These are phyloP conservation scores for Neoboletus magnificus DNA, from an alignment of 768 basidiomycete genomes.

Conservation along the genomic window DNA sequence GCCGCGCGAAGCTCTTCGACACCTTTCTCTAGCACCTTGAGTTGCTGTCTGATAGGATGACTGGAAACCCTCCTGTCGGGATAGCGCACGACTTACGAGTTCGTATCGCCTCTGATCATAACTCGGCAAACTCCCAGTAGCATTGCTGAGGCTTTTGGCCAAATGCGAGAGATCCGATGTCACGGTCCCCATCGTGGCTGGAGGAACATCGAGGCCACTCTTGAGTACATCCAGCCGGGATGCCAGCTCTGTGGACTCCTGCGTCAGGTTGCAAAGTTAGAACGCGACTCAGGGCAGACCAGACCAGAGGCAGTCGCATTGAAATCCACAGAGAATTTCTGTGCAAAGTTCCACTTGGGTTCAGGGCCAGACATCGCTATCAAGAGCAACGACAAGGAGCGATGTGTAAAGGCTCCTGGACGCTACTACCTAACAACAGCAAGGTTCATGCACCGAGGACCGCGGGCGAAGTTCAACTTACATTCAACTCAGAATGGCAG, in stretches of 20 bases:
- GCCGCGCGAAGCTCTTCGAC: slow-evolving; percentile 50
- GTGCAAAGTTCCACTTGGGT: slow-evolving; percentile 29
- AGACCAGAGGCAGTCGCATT: slow-evolving; percentile 25
- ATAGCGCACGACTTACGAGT: slow-evolving; percentile 42
- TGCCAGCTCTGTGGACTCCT: slow-evolving; percentile 42
- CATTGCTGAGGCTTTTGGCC: slow-evolving; percentile 60
- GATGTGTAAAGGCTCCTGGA: background rate
- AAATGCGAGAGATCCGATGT: slow-evolving; percentile 53
- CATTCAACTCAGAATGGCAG: background rate
- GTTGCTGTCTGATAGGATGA: slow-evolving; percentile 47
- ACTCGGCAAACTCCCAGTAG: slow-evolving; percentile 58
- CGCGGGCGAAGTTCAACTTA: too few relatives aligned
- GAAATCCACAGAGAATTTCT: slow-evolving; percentile 27
- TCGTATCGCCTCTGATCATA: slow-evolving; percentile 77
- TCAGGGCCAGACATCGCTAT: slow-evolving; percentile 19
- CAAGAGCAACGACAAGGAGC: background rate
- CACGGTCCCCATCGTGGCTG: slow-evolving; percentile 42
- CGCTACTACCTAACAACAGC: background rate
- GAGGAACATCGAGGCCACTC: slow-evolving; percentile 21
- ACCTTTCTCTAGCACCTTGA: slow-evolving; percentile 56
- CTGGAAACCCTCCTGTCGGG: background rate
- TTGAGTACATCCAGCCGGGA: slow-evolving; percentile 44
- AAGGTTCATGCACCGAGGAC: background rate
- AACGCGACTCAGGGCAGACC: background rate
- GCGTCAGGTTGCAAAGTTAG: slow-evolving; percentile 13